A percentile compares a stretch with the other conserved stretches of the same genome.
Conservation (phyloP, 805 yeast genomes). For the Candida nemodendra region DNA sequence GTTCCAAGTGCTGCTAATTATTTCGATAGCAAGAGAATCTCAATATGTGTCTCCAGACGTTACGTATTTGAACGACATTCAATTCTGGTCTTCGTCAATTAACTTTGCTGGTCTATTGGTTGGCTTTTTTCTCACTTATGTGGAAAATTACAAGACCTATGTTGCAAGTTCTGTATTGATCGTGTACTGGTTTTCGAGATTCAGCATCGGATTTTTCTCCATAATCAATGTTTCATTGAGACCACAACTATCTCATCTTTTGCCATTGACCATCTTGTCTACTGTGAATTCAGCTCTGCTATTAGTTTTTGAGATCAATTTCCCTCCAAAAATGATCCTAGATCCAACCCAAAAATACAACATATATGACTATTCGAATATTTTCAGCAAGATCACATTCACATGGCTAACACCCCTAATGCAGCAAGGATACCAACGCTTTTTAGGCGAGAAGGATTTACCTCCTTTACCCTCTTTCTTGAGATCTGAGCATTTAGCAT, state of each 20-base stretch:
- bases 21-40: slow-evolving; percentile 11
- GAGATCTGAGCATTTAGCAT: slow-evolving; percentile 51
- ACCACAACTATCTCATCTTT: slow-evolving; percentile 28
- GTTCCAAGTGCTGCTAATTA: slow-evolving; percentile 31
- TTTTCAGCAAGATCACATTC: slow-evolving; percentile 53
- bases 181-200: slow-evolving; percentile 69
- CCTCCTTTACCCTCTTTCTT: slow-evolving; percentile 74
- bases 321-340: slow-evolving; percentile 31
- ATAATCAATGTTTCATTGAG: slow-evolving; percentile 42
- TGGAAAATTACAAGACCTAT: slow-evolving; percentile 66
- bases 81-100: slow-evolving; percentile 29
- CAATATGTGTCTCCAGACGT: slow-evolving; percentile 20
- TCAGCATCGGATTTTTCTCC: slow-evolving; percentile 47
- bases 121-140: slow-evolving; percentile 57
- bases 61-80: slow-evolving; percentile 28
- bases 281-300: slow-evolving; percentile 41
- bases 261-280: slow-evolving; percentile 26
- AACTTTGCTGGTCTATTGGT: slow-evolving; percentile 46
- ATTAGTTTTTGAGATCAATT: slow-evolving; percentile 45
- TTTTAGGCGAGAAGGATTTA: slow-evolving; percentile 55
- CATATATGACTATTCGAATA: slow-evolving; percentile 47
- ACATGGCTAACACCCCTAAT: slow-evolving; percentile 62
- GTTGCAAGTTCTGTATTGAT: slow-evolving; percentile 69
- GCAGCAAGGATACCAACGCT: slow-evolving; percentile 49
- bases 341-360: slow-evolving; percentile 38